Base-by-base conservation (phyloP, 257 asterid species). In the Marsdenia floribunda region DNA sequence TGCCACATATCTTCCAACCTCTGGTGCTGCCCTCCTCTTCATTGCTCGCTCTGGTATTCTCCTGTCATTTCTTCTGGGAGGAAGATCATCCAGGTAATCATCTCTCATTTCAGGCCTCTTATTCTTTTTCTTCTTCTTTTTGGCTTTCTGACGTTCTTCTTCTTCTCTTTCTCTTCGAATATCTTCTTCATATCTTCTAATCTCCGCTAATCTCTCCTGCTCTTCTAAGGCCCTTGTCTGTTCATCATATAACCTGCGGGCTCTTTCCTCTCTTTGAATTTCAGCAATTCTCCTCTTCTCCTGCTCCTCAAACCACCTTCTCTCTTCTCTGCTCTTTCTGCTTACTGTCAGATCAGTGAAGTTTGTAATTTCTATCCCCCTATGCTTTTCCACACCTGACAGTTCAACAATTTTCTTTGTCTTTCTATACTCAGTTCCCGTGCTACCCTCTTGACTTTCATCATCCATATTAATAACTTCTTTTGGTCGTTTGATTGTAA, bases 121-220 rank as follows among this genome's bases (percentile, higher is more conserved):
- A 90, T 90, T 88, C 85, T 85, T 86, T 84, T 89, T 89, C 83
- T 94, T 90, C 87, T 84, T 93, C 71, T 92, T 91, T 73, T 75
- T 86, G 55, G 88, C 97, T 83, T 84, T 89, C 70, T 78, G 87
- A 44, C 79, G 89, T 67, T 89, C 96, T 80, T 94, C 99, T 84
- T 94, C 99, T 82, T 92, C 98, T 79, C 97, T 88, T 81, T 95
- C 99, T 84, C 87, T 85, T 55, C 96, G 87, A 72, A 95, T 88
- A 71, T 79, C 83, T 73, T 89, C 96, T 80, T 91, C 86, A 80
- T 87, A 95, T 74, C 88, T 85, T 79, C 81, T 79, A 70, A 92
- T 70, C 75, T 89, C 94, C 21, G 88, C 82, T 38, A 96, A 83
- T 81, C 87, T 91, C 75, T 90, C 90, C 63, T 60, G 87, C 73